phyloP scores from a whole-genome alignment of 257 asterid species.

The Ligustrum vulgare region DNA sequence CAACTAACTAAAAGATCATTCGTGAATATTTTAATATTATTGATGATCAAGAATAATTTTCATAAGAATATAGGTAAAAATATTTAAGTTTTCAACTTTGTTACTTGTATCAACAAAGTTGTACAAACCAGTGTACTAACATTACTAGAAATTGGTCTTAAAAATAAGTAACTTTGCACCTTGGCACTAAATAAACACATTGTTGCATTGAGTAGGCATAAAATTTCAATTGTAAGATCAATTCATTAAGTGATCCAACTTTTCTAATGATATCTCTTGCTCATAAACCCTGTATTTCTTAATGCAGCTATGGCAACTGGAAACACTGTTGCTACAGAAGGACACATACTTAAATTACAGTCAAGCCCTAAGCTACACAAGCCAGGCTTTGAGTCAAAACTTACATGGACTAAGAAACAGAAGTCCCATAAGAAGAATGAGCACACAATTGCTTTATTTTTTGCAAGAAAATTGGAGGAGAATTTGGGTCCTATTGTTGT shows the following conservation, averaged over 20 bases:
- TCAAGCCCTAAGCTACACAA: constrained; percentile 93
- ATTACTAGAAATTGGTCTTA: no score
- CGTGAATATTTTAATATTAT: no score
- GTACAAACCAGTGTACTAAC: no score
- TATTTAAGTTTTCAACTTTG: no score
- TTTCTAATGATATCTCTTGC: constrained; percentile 34
- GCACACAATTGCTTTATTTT: constrained; percentile 47
- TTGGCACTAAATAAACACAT: neutral
- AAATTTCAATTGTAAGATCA: constrained; percentile 20
- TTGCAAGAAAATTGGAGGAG: constrained; percentile 86
- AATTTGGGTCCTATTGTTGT: constrained; percentile 70
- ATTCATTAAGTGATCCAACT: constrained; percentile 36
- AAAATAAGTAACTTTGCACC: neutral
- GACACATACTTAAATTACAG: constrained; percentile 95
- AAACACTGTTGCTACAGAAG: constrained; percentile 88
- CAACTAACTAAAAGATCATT: no score
- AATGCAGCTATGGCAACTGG: constrained; percentile 99
- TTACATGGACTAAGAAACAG: constrained; percentile 71
- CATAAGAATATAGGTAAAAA: no score
- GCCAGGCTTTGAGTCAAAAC: constrained; percentile 97
- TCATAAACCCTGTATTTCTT: constrained; percentile 36
- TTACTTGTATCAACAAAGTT: no score
- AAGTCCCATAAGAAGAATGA: constrained; percentile 55
- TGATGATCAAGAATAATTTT: no score
- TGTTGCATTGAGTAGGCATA: neutral